A percentile compares a stretch with the other conserved stretches of the same genome.
These are phyloP conservation scores for Aspergillus fischeri DNA, from an alignment of 2,329 filamentous ascomycete species.

Conservation along the genomic window DNA sequence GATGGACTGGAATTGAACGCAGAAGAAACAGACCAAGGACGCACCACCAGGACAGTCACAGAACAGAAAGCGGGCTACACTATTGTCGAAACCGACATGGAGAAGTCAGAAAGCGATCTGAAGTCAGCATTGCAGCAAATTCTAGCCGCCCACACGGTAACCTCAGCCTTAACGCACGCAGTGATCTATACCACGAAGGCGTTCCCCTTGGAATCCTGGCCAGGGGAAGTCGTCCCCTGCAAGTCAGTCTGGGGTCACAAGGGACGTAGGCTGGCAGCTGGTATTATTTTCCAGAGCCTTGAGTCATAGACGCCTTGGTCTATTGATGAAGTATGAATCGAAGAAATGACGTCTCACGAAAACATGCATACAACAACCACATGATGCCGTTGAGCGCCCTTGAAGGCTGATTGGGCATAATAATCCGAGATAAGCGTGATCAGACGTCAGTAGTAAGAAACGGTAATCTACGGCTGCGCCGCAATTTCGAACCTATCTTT, in stretches of 20 bases:
- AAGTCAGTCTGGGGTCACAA: constrained; percentile 37
- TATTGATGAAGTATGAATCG: not conserved
- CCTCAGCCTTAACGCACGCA: constrained; percentile 19
- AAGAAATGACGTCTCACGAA: not conserved
- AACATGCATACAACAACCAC: not conserved
- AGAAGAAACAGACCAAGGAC: constrained; percentile 11
- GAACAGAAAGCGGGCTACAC: constrained; percentile 24
- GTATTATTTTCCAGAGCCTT: constrained; percentile 30
- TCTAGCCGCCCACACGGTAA: constrained; percentile 14
- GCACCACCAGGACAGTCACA: constrained; percentile 19
- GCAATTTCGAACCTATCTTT: not conserved
- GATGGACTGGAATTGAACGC: constrained; percentile 22
- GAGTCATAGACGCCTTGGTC: not conserved
- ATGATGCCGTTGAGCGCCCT: not conserved
- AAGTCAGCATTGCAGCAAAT: constrained; percentile 21
- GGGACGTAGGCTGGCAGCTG: constrained; percentile 33
- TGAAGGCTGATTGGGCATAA: not conserved
- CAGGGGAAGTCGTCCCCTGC: constrained; percentile 40
- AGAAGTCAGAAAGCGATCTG: constrained; percentile 13
- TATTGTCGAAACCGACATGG: constrained; percentile 28
- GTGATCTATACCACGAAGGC: constrained; percentile 34
- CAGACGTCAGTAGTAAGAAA: not conserved
- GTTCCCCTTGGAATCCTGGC: constrained; percentile 18
- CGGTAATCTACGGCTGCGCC: not conserved
- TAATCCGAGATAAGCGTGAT: not conserved